Base-by-base conservation (phyloP, 495 filamentous ascomycete species). In the Penicillium arizonense region DNA sequence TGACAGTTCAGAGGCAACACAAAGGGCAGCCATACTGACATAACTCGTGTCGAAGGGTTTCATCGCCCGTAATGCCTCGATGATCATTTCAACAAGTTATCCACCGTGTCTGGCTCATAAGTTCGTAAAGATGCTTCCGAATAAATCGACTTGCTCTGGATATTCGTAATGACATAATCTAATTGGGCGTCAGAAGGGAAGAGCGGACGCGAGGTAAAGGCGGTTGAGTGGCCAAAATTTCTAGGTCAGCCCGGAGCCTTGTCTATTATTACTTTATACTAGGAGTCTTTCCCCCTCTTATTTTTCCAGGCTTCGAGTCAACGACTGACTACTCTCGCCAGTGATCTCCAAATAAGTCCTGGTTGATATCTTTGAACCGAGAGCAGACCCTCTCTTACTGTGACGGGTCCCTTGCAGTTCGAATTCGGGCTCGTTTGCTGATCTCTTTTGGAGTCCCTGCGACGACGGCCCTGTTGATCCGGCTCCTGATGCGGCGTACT, bases 61-160 rank as follows among this genome's bases (percentile, higher is more conserved):
- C 13, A 52, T 58, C 21, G 7, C 43, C 35, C 13, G 24, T 26
- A 62, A 44, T 14, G 33, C 48, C 11, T 56, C 12, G 23, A 62
- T 35, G 21, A 56, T 41, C 35, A 16, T 30, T 45, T 53, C 44
- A 9, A 62, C 44, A 58, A 58, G 28, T 52, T 58, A 38, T 62
- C 52, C 36, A 62, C 41, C 2, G 52, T 58, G 32, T 55, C 44
- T 55, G 36, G 44, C 28, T 58, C 38, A 28, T 56, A 63, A 48
- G 45, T 49, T 18, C 38, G 57, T 18, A 56, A 36, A 21, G 41
- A 39, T 3, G 28, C 45, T 45, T 63, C 56, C 12, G 53, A 63
- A 24, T 59, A 55, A 32, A 59, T 53, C 23, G 52, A 38, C 26
- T 28, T 34, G 33, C 50, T 35, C 30, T 57, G 21, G 8, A 57